A percentile compares a stretch with the other conserved stretches of the same genome.
These are phyloP conservation scores for Epichloe gansuensis DNA, from an alignment of 2,329 filamentous ascomycete genomes.

Conservation along the genomic window DNA sequence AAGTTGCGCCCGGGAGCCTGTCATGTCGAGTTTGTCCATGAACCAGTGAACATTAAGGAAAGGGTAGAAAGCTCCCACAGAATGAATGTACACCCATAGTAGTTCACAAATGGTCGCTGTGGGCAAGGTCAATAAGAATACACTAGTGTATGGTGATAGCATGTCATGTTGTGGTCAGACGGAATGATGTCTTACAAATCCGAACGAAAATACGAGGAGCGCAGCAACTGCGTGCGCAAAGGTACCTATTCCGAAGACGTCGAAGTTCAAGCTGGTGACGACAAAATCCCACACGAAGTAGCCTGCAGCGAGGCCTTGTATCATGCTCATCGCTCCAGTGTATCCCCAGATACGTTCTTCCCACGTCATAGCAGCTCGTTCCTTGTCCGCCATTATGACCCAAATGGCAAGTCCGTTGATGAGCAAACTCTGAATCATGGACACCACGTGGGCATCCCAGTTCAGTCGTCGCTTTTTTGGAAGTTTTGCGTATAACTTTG, in stretches of 20 bases:
- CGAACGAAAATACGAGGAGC: slow-evolving; percentile 61
- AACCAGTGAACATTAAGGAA: slow-evolving; percentile 90
- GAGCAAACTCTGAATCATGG: slow-evolving; percentile 62
- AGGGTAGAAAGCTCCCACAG: slow-evolving; percentile 75
- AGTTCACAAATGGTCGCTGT: slow-evolving; percentile 74
- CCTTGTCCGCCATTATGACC: slow-evolving; percentile 56
- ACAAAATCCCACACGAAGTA: slow-evolving; percentile 79
- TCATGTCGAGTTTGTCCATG: slow-evolving; percentile 75
- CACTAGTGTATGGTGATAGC: background rate
- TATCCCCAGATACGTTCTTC: slow-evolving; percentile 67
- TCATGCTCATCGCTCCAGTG: slow-evolving; percentile 56
- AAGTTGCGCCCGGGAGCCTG: slow-evolving; percentile 59
- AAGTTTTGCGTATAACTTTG: slow-evolving; percentile 52
- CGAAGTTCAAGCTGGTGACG: slow-evolving; percentile 54
- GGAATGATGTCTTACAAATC: slow-evolving; percentile 51
- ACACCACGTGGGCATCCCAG: slow-evolving; percentile 81
- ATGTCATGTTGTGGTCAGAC: background rate
- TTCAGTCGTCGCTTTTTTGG: slow-evolving; percentile 53
- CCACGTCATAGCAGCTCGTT: slow-evolving; percentile 53
- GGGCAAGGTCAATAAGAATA: background rate
- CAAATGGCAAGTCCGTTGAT: slow-evolving; percentile 65
- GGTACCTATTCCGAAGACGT: slow-evolving; percentile 65
- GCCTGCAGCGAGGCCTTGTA: slow-evolving; percentile 64
- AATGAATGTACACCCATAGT: slow-evolving; percentile 69
- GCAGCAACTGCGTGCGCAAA: slow-evolving; percentile 67